A percentile compares a stretch with the other conserved stretches of the same genome.
Conservation (phyloP, 345 rosid species). For the Punica granatum region DNA sequence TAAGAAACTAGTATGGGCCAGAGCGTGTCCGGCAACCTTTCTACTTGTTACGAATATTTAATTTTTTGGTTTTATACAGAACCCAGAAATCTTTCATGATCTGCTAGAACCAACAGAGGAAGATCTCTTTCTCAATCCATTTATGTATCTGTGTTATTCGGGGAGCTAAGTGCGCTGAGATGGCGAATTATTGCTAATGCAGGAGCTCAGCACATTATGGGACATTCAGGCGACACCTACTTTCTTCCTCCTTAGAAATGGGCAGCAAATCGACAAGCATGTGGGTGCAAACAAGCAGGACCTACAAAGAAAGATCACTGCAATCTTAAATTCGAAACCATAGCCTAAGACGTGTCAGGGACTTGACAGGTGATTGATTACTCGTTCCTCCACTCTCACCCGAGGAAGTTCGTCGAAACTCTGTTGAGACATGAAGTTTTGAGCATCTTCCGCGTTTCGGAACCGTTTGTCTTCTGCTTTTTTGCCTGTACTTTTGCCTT, state of each 20-base stretch:
- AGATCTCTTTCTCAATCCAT: too few relatives aligned
- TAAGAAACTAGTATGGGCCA: too few relatives aligned
- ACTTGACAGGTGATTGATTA: background rate
- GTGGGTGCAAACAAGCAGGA: conserved; percentile 88
- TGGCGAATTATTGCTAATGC: conserved; percentile 10
- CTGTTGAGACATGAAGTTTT: background rate
- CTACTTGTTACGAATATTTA: too few relatives aligned
- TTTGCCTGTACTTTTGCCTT: background rate
- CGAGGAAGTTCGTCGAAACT: background rate
- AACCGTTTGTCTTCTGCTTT: too few relatives aligned
- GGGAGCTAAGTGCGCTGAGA: too few relatives aligned
- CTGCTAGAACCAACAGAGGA: too few relatives aligned
- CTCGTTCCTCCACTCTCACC: background rate
- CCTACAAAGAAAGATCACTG: conserved; percentile 55
- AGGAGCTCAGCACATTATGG: conserved; percentile 83
- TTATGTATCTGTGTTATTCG: too few relatives aligned
- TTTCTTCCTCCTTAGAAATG: conserved; percentile 72
- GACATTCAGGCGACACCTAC: conserved; percentile 84
- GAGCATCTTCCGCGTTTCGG: too few relatives aligned
- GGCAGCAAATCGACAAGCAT: conserved; percentile 63
- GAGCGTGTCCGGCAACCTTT: too few relatives aligned
- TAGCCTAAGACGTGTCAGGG: conserved; percentile 1
- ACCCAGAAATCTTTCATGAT: too few relatives aligned
- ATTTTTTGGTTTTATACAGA: too few relatives aligned
- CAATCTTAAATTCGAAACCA: conserved; percentile 25